phyloP scores from a whole-genome alignment of 2,329 filamentous ascomycete species.

The Sporothrix brunneoviolacea region DNA sequence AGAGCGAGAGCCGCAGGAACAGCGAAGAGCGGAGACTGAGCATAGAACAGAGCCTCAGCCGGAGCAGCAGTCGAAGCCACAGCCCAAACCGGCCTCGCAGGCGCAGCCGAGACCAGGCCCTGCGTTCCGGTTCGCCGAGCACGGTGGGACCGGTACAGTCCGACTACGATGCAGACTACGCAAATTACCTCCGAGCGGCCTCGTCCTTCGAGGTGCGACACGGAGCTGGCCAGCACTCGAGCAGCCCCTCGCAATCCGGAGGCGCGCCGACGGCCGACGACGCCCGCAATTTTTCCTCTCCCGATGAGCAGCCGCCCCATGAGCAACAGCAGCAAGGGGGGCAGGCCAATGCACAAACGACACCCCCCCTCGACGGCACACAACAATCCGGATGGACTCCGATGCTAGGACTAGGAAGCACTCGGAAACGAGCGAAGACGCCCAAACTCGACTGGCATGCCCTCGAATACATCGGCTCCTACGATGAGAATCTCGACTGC shows the following conservation, averaged over 20 bases:
- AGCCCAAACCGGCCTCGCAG: not conserved
- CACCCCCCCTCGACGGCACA: too few relatives aligned
- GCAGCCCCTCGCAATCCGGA: not conserved
- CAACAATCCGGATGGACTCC: too few relatives aligned
- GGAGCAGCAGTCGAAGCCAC: not conserved
- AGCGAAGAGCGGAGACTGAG: slow-evolving; percentile 1
- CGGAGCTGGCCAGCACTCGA: not conserved
- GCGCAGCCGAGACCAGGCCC: not conserved
- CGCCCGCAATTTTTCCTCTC: not conserved
- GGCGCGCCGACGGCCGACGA: not conserved
- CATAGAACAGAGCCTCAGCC: not conserved
- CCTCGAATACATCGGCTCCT: slow-evolving; percentile 26
- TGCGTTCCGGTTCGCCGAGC: not conserved
- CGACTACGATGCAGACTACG: not conserved
- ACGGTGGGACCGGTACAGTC: not conserved
- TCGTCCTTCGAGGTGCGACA: not conserved
- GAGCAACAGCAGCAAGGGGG: not conserved
- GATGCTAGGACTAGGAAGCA: not conserved
- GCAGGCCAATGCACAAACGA: not conserved
- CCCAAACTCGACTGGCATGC: slow-evolving; percentile 26
- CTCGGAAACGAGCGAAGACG: not conserved
- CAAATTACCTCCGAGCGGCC: not conserved
- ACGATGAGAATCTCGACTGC: slow-evolving; percentile 31
- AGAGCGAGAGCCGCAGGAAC: slow-evolving; percentile 1
- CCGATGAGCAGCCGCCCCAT: not conserved